These are phyloP conservation scores for Lachnellula willkommii DNA, from an alignment of 2,329 filamentous ascomycete genomes.

Conservation along the genomic window DNA sequence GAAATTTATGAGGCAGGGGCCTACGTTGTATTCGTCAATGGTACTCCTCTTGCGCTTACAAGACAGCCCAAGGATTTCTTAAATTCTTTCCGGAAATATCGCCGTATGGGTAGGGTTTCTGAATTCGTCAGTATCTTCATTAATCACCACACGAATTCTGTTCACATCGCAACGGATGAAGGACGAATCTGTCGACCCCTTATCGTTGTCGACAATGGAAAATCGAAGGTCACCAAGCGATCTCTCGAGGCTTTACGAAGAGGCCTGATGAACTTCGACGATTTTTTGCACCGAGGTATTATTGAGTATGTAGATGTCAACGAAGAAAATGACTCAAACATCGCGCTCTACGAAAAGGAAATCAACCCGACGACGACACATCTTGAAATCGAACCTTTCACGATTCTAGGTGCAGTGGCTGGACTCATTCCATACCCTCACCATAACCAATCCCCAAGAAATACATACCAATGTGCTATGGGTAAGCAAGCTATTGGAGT, in stretches of 20 bases:
- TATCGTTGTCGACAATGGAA: slow-evolving; percentile 86
- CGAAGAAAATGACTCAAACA: slow-evolving; percentile 94
- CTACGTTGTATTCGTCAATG: slow-evolving; percentile 92
- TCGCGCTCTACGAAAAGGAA: slow-evolving; percentile 82
- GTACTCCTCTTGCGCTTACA: slow-evolving; percentile 85
- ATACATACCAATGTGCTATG: slow-evolving; percentile 99
- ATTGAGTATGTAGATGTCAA: slow-evolving; percentile 98
- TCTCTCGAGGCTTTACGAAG: slow-evolving; percentile 78
- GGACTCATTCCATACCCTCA: slow-evolving; percentile 97
- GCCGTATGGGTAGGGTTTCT: slow-evolving; percentile 85
- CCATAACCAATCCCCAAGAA: slow-evolving; percentile 97
- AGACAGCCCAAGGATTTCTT: slow-evolving; percentile 82
- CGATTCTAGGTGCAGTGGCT: slow-evolving; percentile 88
- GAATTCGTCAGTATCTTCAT: slow-evolving; percentile 96
- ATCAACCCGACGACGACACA: slow-evolving; percentile 83
- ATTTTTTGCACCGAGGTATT: slow-evolving; percentile 82
- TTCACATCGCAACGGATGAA: slow-evolving; percentile 95
- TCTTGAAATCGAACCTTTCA: slow-evolving; percentile 96
- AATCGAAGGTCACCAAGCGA: slow-evolving; percentile 70
- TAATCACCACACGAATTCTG: slow-evolving; percentile 84
- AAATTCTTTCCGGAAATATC: slow-evolving; percentile 75
- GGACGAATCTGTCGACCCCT: slow-evolving; percentile 93
- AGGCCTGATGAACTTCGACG: slow-evolving; percentile 84
- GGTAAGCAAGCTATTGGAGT: slow-evolving; percentile 99
- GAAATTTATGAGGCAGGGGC: slow-evolving; percentile 81